Evolutionary conservation across 768 basidiomycete species (phyloP).

Genomic region (Termitomyces sp.): DNA sequence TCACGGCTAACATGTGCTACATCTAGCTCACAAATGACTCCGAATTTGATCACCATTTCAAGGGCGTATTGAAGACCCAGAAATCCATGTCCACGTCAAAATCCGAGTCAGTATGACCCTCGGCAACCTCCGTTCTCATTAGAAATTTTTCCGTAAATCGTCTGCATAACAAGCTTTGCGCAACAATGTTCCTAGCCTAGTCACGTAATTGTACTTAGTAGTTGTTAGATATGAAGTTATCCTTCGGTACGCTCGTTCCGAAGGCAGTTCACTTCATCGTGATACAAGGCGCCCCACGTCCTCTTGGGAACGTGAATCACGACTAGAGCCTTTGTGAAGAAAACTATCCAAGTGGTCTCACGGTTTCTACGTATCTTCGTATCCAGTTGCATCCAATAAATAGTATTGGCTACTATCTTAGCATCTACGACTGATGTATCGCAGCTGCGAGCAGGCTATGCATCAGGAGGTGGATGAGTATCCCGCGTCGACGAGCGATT

Average conservation of each 20-base stretch:
- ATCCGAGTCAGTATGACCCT: background rate
- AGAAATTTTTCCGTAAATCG: background rate
- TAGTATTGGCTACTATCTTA: background rate
- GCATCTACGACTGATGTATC: too few species aligned
- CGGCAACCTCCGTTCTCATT: background rate
- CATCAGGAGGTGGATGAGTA: too few species aligned
- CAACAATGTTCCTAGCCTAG: background rate
- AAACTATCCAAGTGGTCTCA: background rate
- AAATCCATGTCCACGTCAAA: background rate
- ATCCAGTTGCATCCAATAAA: background rate
- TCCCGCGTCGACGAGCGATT: too few species aligned
- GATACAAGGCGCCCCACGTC: background rate
- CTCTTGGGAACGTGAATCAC: background rate
- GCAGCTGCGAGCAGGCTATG: too few species aligned
- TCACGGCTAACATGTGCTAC: slow-evolving; percentile 1
- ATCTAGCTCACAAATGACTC: slow-evolving; percentile 1
- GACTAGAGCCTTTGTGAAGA: background rate
- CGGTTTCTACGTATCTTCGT: background rate
- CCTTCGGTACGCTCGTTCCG: background rate
- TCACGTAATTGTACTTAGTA: background rate
- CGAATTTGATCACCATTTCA: background rate
- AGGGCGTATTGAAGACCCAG: background rate
- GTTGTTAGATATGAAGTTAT: background rate
- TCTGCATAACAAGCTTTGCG: background rate
- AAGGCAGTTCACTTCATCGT: background rate